Evolutionary conservation across 1,284 basidiomycete genomes (phyloP), one percentile per base, ranked within the genome.

Genomic region (Cryptococcus neoformans): DNA sequence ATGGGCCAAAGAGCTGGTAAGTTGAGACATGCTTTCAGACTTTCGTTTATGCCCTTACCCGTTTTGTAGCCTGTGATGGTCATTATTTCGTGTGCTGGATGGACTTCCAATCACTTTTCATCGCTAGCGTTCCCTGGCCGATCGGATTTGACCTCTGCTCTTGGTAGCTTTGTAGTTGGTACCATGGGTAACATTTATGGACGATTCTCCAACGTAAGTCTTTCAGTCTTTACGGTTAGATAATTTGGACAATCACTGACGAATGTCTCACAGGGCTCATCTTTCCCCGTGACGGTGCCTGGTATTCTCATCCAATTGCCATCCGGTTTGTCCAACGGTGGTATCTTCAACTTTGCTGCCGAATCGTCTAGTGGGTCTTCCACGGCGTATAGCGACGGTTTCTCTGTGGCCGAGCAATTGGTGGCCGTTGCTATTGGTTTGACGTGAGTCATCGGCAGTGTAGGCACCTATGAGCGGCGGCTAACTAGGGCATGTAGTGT

Each of bases 291-390:
- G 56, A 78, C 71, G 45, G 69, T 72, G 37, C 88, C 86, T 0
- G 89, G 89, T 49, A 89, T 93, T 55, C 80, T 93, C 14, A 89
- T 92, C 77, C 91, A 94, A 78, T 83, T 94, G 0, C 92, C 90
- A 0, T 89, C 88, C 10, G 92, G 90, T 54, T 81, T 93, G n/a
- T 85, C 87, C 6, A 89, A 86, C 56, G 88, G 88, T 34, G 89
- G 91, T 40, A 82, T 94, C n/a, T 81, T 93, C 63, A 85, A 84
- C 62, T 74, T 63, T 57, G 72, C 66, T 10, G 34, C 42, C n/a
- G 47, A 62, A 44, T 57, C 58, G 14, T 49, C 51, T 1, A 50
- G 52, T 44, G 61, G 58, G 10, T 49, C 44, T 35, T 50, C 55
- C 2, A 60, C 55, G 6, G 61, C 61, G 4, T 62, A 62, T 49